Conservation (phyloP, 2,329 filamentous ascomycete species). For the Penicillium thymicola region DNA sequence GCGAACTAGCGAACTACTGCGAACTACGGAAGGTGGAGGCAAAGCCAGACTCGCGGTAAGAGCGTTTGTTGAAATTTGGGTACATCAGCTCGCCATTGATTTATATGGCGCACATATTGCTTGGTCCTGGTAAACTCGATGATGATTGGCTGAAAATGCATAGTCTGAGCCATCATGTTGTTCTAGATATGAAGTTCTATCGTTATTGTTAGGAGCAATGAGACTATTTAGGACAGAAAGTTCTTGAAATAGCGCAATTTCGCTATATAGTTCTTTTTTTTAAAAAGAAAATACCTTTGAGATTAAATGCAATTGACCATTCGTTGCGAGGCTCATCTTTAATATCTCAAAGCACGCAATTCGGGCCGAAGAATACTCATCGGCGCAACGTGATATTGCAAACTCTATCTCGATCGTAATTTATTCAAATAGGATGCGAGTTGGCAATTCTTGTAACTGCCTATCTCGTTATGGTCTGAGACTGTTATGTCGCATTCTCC, state of each 20-base stretch:
- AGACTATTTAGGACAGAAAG: not conserved
- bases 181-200: not conserved
- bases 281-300: not conserved
- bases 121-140: not conserved
- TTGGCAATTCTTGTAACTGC: not conserved
- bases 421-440: not conserved
- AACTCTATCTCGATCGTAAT: not conserved
- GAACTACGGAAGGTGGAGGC: not conserved
- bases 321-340: too few species aligned
- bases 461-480: not conserved
- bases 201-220: not conserved
- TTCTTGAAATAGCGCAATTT: not conserved
- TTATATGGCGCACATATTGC: not conserved
- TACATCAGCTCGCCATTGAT: not conserved
- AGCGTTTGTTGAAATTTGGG: not conserved
- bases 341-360: slow-evolving; percentile 11
- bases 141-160: not conserved
- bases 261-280: not conserved
- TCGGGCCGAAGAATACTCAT: slow-evolving; percentile 9
- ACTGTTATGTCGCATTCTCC: slow-evolving; percentile 21
- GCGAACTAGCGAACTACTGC: not conserved
- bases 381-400: slow-evolving; percentile 1
- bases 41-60: not conserved
- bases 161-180: not conserved
- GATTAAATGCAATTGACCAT: not conserved